These are phyloP conservation scores for Xylaria sp. DNA, from an alignment of 2,329 filamentous ascomycete genomes.

Conservation along the genomic window DNA sequence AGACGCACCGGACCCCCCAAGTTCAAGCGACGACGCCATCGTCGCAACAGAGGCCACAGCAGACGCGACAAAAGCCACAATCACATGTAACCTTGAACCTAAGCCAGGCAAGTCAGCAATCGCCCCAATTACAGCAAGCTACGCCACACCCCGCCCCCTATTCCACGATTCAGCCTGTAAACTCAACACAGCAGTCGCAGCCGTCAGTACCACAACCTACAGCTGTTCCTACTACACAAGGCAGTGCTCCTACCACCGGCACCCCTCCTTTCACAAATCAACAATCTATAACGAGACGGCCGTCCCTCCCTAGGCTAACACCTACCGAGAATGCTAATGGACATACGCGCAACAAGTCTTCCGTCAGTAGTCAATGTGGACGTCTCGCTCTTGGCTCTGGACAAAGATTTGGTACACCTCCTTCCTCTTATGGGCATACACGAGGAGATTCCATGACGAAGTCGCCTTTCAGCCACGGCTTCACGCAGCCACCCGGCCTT, in stretches of 20 bases:
- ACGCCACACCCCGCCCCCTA: slow-evolving; percentile 28
- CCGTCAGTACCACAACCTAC: slow-evolving; percentile 5
- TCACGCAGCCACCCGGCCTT: slow-evolving; percentile 50
- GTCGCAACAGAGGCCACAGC: slow-evolving; percentile 28
- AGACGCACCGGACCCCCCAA: slow-evolving; percentile 18
- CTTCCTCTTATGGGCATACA: slow-evolving; percentile 50
- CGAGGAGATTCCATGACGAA: slow-evolving; percentile 47
- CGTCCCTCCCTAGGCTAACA: slow-evolving; percentile 39
- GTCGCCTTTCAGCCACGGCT: slow-evolving; percentile 52
- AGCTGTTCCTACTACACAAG: slow-evolving; percentile 17
- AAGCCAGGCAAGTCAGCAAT: slow-evolving; percentile 15
- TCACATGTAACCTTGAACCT: slow-evolving; percentile 2
- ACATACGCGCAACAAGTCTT: slow-evolving; percentile 47
- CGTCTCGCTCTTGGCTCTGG: slow-evolving; percentile 49
- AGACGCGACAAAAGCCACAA: slow-evolving; percentile 24
- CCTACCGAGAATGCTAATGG: slow-evolving; percentile 38
- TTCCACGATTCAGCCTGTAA: slow-evolving; percentile 6
- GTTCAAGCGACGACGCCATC: slow-evolving; percentile 14
- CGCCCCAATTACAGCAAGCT: slow-evolving; percentile 17
- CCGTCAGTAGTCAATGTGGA: slow-evolving; percentile 43
- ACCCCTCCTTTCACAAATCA: slow-evolving; percentile 23
- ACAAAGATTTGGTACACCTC: slow-evolving; percentile 49
- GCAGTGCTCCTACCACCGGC: slow-evolving; percentile 7
- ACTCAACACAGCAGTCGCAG: slow-evolving; percentile 20
- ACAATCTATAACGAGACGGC: slow-evolving; percentile 37